These are phyloP conservation scores for Suillus subalutaceus DNA, from an alignment of 768 basidiomycete species.

Conservation along the genomic window DNA sequence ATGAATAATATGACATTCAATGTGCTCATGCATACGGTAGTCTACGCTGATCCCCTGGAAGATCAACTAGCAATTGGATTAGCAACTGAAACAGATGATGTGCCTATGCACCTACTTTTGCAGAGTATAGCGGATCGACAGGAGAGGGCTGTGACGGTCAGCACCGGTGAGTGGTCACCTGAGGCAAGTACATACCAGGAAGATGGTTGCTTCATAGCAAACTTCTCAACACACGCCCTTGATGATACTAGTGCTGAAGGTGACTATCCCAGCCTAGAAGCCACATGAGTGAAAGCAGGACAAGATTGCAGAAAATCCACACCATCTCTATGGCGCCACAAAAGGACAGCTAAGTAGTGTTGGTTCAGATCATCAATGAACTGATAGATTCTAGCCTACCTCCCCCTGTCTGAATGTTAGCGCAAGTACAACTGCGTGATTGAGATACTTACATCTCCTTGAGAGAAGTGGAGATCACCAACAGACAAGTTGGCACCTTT, in stretches of 20 bases:
- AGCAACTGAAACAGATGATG: background rate
- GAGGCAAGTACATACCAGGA: constrained; percentile 48
- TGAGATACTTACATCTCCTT: constrained; percentile 58
- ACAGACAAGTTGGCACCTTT: constrained; percentile 77
- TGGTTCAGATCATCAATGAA: background rate
- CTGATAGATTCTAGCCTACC: constrained; percentile 34
- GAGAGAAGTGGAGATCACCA: constrained; percentile 80
- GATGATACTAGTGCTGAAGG: constrained; percentile 72
- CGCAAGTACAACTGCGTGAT: background rate
- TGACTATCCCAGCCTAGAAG: constrained; percentile 66
- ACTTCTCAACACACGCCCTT: constrained; percentile 75
- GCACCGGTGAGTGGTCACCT: background rate
- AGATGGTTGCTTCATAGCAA: constrained; percentile 77
- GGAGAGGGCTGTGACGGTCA: constrained; percentile 58
- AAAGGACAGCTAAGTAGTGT: constrained; percentile 55
- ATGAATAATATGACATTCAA: constrained; percentile 4
- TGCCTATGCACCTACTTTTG: constrained; percentile 46
- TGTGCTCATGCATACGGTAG: constrained; percentile 47
- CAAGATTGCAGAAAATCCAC: background rate
- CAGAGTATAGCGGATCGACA: constrained; percentile 72
- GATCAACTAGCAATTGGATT: constrained; percentile 46
- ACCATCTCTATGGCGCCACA: constrained; percentile 83
- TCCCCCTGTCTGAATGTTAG: constrained; percentile 48
- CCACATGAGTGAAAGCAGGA: background rate
- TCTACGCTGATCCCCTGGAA: constrained; percentile 80